Evolutionary conservation across 257 asterid genomes (phyloP).

Genomic region (Haberlea rhodopensis): DNA sequence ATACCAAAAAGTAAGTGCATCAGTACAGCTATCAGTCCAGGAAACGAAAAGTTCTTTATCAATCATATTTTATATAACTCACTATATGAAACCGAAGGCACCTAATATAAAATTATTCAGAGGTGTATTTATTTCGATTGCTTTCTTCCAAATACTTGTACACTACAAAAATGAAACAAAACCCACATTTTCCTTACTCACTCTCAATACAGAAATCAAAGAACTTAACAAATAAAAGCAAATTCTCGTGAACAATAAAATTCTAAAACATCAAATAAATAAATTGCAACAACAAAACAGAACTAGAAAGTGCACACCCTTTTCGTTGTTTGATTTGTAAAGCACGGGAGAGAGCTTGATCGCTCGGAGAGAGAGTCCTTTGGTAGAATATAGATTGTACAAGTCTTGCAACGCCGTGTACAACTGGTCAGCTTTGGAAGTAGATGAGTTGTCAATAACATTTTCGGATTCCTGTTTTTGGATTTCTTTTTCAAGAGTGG

Average conservation of each 20-base stretch:
- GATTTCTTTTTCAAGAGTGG: constrained; percentile 47
- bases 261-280: constrained; percentile 9
- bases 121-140: constrained; percentile 8
- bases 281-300: constrained; percentile 6
- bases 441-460: constrained; percentile 16
- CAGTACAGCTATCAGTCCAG: constrained; percentile 4
- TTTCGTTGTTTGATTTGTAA: constrained; percentile 46
- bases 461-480: constrained; percentile 14
- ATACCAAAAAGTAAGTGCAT: constrained; percentile 19
- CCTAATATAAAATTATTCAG: not conserved
- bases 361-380: constrained; percentile 63
- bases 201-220: not conserved
- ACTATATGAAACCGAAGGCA: not conserved
- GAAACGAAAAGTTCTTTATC: constrained; percentile 9
- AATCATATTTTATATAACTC: not conserved
- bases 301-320: constrained; percentile 32
- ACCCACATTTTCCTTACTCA: constrained; percentile 5
- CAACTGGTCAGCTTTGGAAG: constrained; percentile 35
- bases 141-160: constrained; percentile 2
- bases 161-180: constrained; percentile 19
- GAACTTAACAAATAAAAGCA: constrained; percentile 21
- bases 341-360: constrained; percentile 54
- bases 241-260: constrained; percentile 4
- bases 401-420: constrained; percentile 61
- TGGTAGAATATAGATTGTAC: constrained; percentile 56